These are phyloP conservation scores for Neurospora sp. DNA, from an alignment of 2,329 filamentous ascomycete genomes.

Conservation along the genomic window DNA sequence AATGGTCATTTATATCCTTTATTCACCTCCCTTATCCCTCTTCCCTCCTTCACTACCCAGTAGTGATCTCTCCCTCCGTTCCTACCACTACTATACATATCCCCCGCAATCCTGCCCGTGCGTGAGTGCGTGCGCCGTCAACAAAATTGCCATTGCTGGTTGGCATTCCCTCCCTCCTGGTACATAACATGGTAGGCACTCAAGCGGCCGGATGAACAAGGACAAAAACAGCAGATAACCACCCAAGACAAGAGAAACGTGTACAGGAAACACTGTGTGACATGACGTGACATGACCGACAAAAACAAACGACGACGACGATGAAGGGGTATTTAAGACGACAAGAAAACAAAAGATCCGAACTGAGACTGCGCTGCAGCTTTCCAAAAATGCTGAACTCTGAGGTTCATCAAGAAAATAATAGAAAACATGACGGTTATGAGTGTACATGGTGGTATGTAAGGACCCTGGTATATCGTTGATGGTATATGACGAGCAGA, in stretches of 20 bases:
- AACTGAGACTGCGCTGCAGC: not conserved
- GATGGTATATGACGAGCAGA: not conserved
- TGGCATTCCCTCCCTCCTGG: not conserved
- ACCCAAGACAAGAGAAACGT: not conserved
- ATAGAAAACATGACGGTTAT: not conserved
- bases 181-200: not conserved
- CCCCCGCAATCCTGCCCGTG: not conserved
- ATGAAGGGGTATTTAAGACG: not conserved
- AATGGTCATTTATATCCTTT: not conserved
- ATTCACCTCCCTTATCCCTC: not conserved
- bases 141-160: not conserved
- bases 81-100: not conserved
- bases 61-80: not conserved
- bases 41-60: not conserved
- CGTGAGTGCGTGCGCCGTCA: not conserved
- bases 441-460: not conserved
- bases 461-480: not conserved
- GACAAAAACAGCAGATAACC: not conserved
- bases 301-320: not conserved
- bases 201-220: not conserved
- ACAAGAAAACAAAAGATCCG: not conserved
- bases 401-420: not conserved
- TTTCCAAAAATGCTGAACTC: not conserved
- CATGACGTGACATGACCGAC: not conserved
- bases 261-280: not conserved